These are phyloP conservation scores for Gryganskiella cystojenkinii DNA, from an alignment of 192 early-diverging fungal genomes.

Conservation along the genomic window DNA sequence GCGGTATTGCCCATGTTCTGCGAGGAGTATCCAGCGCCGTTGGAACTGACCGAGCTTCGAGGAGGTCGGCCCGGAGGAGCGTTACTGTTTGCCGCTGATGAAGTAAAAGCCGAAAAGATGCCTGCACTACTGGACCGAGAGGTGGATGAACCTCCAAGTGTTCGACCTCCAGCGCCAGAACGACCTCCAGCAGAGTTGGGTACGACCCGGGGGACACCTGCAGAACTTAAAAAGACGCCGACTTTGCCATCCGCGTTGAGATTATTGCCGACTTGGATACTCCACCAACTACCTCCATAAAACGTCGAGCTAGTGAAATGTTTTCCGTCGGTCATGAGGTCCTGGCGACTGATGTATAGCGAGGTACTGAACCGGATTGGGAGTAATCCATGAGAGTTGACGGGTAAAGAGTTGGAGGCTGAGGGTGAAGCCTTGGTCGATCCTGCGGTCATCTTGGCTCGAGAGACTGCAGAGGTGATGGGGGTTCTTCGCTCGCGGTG, in stretches of 20 bases:
- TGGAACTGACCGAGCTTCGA: not conserved
- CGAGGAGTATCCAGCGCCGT: too few relatives aligned
- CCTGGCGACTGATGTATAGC: slow-evolving; percentile 40
- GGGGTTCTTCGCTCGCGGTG: slow-evolving; percentile 17
- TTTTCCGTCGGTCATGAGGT: slow-evolving; percentile 50
- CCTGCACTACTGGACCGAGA: not conserved
- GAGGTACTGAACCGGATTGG: slow-evolving; percentile 53
- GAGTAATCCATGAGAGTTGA: slow-evolving; percentile 27
- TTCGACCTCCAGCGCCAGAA: not conserved
- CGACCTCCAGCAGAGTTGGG: slow-evolving; percentile 12
- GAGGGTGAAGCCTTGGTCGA: slow-evolving; percentile 5
- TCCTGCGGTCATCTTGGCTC: slow-evolving; percentile 5
- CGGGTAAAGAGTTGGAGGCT: not conserved
- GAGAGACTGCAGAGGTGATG: not conserved
- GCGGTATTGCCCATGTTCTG: not conserved
- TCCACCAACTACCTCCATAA: slow-evolving; percentile 53
- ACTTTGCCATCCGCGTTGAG: slow-evolving; percentile 31
- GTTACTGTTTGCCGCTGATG: slow-evolving; percentile 1
- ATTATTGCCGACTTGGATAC: slow-evolving; percentile 46
- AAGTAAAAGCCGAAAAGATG: slow-evolving; percentile 7
- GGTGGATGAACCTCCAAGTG: not conserved
- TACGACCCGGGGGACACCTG: slow-evolving; percentile 18
- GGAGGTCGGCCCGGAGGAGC: not conserved
- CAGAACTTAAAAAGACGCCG: slow-evolving; percentile 39
- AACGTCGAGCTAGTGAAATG: slow-evolving; percentile 50